Conservation (phyloP, 768 basidiomycete genomes). For the Ramaria rubella region DNA sequence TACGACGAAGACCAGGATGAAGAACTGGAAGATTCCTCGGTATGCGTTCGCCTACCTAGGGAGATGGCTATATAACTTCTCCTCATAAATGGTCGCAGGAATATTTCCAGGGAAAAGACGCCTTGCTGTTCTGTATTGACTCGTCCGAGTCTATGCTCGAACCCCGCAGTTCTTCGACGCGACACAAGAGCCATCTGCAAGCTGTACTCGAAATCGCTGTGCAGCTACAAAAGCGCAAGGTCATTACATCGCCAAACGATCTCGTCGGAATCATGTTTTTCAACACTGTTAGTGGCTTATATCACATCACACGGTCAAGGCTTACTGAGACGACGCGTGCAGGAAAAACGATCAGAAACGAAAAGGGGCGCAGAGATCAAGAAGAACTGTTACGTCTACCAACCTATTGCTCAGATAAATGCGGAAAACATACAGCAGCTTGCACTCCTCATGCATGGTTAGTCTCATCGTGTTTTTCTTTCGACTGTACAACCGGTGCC, state of each 20-base stretch:
- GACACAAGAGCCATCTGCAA: slow-evolving; percentile 69
- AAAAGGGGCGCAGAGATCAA: slow-evolving; percentile 53
- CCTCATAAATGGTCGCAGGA: slow-evolving; percentile 20
- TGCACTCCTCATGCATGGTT: slow-evolving; percentile 72
- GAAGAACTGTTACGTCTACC: slow-evolving; percentile 63
- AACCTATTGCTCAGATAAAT: slow-evolving; percentile 68
- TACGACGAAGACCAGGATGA: slow-evolving; percentile 79
- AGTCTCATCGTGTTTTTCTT: slow-evolving; percentile 13
- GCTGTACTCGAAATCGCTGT: slow-evolving; percentile 76
- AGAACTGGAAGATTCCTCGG: slow-evolving; percentile 66
- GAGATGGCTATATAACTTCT: background rate
- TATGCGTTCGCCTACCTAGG: slow-evolving; percentile 24
- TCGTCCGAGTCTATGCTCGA: slow-evolving; percentile 86
- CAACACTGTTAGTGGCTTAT: slow-evolving; percentile 83
- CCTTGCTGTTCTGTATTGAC: slow-evolving; percentile 93
- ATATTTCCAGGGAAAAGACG: slow-evolving; percentile 72
- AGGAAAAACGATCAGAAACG: slow-evolving; percentile 31
- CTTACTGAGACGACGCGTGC: too few relatives aligned
- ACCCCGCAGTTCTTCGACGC: slow-evolving; percentile 54
- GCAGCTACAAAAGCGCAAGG: slow-evolving; percentile 85
- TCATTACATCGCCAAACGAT: slow-evolving; percentile 83
- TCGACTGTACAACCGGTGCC: background rate
- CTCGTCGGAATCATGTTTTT: slow-evolving; percentile 86
- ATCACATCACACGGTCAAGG: too few relatives aligned
- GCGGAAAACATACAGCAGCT: slow-evolving; percentile 79